Percentiles rank a stretch among this genome's conserved stretches.
phyloP scores from a whole-genome alignment of 345 rosid genomes.

The Salix suchowensis region DNA sequence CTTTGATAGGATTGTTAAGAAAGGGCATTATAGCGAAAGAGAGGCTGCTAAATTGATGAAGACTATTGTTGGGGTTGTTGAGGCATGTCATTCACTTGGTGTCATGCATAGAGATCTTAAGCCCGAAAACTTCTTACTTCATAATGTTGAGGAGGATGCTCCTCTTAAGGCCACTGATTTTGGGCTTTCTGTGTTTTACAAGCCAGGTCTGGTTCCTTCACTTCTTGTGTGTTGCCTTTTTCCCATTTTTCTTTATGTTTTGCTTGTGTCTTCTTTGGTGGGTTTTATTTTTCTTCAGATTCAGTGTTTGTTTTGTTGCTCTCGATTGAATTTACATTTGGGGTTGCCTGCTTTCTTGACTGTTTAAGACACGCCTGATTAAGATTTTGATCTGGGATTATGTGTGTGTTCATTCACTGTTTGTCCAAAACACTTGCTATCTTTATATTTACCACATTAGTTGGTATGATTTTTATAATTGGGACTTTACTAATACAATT shows the following conservation, averaged over 20 bases:
- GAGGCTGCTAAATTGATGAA: conserved; percentile 71
- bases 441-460: not conserved
- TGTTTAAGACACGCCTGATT: not conserved
- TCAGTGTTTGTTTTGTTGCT: not conserved
- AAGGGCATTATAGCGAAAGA: conserved; percentile 68
- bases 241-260: not conserved
- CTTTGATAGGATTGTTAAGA: conserved; percentile 64
- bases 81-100: conserved; percentile 70
- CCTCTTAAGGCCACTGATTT: conserved; percentile 75
- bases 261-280: not conserved
- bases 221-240: not conserved
- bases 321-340: not conserved
- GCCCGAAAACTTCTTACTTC: conserved; percentile 75
- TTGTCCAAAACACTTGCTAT: not conserved
- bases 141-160: conserved; percentile 59
- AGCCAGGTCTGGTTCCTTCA: conserved; percentile 45
- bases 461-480: not conserved
- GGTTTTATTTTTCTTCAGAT: conserved; percentile 5
- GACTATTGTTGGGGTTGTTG: conserved; percentile 73
- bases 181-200: conserved; percentile 69
- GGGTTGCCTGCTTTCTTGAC: not conserved
- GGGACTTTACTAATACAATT: not conserved
- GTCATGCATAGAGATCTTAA: conserved; percentile 76
- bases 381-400: conserved; percentile 1
- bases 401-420: not conserved